Evolutionary conservation across 345 rosid species (phyloP).

Genomic region (Gossypium anomalum): DNA sequence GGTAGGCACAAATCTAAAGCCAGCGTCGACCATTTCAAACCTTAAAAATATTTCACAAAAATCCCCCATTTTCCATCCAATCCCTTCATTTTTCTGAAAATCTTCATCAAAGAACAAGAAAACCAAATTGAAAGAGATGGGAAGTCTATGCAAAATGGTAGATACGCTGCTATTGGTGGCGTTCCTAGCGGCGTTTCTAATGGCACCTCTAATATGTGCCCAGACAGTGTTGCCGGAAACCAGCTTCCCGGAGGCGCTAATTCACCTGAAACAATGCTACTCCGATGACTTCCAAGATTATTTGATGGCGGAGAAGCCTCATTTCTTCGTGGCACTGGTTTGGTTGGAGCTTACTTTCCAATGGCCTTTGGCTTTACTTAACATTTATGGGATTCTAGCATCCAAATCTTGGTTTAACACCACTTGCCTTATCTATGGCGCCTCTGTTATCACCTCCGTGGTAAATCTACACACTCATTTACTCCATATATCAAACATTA

Average conservation of each 20-base stretch:
- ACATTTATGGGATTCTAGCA: slow-evolving; percentile 44
- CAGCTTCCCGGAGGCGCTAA: slow-evolving; percentile 47
- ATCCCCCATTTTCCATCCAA: background rate
- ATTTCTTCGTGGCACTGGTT: slow-evolving; percentile 62
- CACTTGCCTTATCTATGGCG: slow-evolving; percentile 73
- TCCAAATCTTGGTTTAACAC: slow-evolving; percentile 64
- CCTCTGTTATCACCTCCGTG: slow-evolving; percentile 55
- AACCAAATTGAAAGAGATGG: slow-evolving; percentile 33
- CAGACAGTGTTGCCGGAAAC: slow-evolving; percentile 48
- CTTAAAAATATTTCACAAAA: background rate
- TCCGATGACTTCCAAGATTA: slow-evolving; percentile 41
- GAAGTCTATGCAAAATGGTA: slow-evolving; percentile 46
- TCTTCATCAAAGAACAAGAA: background rate
- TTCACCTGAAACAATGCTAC: slow-evolving; percentile 44
- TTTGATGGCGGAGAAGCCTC: slow-evolving; percentile 60
- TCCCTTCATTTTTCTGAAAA: background rate
- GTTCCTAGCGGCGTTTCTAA: slow-evolving; percentile 48
- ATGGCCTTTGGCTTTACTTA: slow-evolving; percentile 74
- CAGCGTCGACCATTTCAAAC: slow-evolving; percentile 6
- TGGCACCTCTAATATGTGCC: slow-evolving; percentile 51
- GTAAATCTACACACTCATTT: slow-evolving; percentile 26
- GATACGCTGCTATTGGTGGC: slow-evolving; percentile 50
- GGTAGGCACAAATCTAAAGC: background rate
- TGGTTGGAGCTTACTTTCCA: slow-evolving; percentile 68
- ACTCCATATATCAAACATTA: too few species aligned